Conservation (phyloP, 768 basidiomycete genomes). For the Suillus placidus region DNA sequence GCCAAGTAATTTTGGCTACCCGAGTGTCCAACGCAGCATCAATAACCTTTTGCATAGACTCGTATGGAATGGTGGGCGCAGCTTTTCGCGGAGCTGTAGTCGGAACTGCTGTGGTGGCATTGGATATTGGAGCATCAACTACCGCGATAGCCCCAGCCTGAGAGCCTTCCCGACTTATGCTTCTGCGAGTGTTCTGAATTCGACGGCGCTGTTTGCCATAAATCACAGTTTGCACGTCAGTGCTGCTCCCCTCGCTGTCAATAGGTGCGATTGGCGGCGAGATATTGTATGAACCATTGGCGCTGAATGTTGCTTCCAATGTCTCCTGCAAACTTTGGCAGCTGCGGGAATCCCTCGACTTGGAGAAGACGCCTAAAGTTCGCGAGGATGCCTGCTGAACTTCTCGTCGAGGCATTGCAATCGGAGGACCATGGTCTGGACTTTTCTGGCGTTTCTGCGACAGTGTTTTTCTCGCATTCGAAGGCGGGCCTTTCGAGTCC, state of each 20-base stretch:
- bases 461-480: not conserved
- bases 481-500: not conserved
- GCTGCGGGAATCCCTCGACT: not conserved
- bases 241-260: not conserved
- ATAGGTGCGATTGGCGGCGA: not conserved
- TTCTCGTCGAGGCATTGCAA: not conserved
- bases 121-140: not conserved
- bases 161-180: not conserved
- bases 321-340: not conserved
- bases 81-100: not conserved
- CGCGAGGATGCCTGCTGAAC: not conserved
- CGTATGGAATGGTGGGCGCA: not conserved
- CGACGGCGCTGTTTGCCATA: not conserved
- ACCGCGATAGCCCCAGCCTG: too few species aligned
- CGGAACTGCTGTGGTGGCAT: not conserved
- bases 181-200: not conserved
- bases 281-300: not conserved
- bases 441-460: not conserved
- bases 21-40: slow-evolving; percentile 12
- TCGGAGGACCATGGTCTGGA: not conserved
- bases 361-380: not conserved
- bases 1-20: slow-evolving; percentile 5
- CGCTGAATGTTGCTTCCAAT: not conserved
- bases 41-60: not conserved
- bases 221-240: not conserved